Percentiles rank a stretch among this genome's conserved stretches.
phyloP scores from a whole-genome alignment of 129 eudicot genomes.

The Flaveria ramosissima region DNA sequence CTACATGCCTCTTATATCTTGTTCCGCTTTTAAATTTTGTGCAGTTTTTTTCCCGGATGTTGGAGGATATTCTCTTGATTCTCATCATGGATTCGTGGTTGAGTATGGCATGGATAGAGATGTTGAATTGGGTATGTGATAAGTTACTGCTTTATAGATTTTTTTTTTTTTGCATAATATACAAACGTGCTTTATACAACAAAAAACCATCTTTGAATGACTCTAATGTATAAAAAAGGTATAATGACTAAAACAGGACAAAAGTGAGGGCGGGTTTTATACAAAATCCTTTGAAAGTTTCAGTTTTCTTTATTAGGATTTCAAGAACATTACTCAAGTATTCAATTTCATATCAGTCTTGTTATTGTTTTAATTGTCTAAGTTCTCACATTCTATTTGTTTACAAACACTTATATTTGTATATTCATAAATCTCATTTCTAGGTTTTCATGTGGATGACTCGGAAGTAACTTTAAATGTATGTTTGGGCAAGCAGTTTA shows the following conservation, averaged over 20 bases:
- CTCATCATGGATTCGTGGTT: conserved; percentile 98
- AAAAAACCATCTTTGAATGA: not conserved
- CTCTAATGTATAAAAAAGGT: not conserved
- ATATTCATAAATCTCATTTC: not conserved
- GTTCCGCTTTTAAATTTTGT: conserved; percentile 18
- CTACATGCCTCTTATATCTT: not conserved
- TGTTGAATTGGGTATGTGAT: conserved; percentile 69
- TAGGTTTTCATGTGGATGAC: conserved; percentile 97
- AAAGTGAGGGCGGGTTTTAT: not conserved
- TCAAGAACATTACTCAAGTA: not conserved
- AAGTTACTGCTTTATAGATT: not conserved
- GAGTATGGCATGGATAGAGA: conserved; percentile 93
- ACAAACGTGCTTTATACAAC: not conserved
- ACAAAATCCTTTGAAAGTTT: not conserved
- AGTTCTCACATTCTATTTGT: not conserved
- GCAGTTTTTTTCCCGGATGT: conserved; percentile 89
- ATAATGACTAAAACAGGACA: not conserved
- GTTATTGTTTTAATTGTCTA: conserved; percentile 11
- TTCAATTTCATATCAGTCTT: not conserved
- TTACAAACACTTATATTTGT: conserved; percentile 6
- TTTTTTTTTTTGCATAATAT: not conserved
- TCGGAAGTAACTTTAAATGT: conserved; percentile 90
- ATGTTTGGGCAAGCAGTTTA: conserved; percentile 81
- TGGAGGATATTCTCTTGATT: conserved; percentile 88
- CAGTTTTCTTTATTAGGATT: not conserved